Evolutionary conservation across 768 basidiomycete genomes (phyloP), one percentile per base, ranked within the genome.

Genomic region (Leccinum boreale): DNA sequence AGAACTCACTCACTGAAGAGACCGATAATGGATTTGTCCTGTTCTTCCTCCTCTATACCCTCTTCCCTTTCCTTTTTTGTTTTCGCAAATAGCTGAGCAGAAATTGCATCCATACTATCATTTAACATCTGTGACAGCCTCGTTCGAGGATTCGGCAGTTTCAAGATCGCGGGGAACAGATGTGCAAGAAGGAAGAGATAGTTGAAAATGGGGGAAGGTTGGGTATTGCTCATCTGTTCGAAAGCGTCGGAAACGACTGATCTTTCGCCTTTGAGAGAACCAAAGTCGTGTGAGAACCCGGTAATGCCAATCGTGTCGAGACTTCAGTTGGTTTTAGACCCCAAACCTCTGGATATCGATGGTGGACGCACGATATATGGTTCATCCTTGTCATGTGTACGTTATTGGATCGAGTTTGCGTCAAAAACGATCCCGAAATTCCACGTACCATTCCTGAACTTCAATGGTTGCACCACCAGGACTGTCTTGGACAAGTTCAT

Each of bases 221-320:
- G 62, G 9, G 64, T 56, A 23, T 74, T 68, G 42, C 64, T 65
- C 26, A 66, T 65, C 4, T 56, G 56, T 4, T 67, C 60, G 4
- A 76, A 70, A 1, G 67, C 56, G 5, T 66, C 58, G 11, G 56
- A 36, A 6, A 56, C 46, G 3, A 46, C 29, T 0, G 52, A 52
- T 42, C 26, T 46, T 53, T 75, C 65, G 8, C 79, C 78, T 8
- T 69, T 65, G 14, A 80, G 73, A 3, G 77, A 66, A n/a, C 68
- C 74, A 57, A 81, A 81, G 64, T 80, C 74, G 58, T 80, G 75
- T 1, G 77, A 75, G 61, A 81, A 79, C 1, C 79, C 75, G 3
- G 77, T 73, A 26, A 78, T 73, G 14, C 78, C 77, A 53, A 78
- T 74, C 28, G 67, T 74, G 59, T 81, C 77, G 15, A 81, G 68